Conservation (phyloP, 495 filamentous ascomycete genomes). For the Polyplosphaeria fusca region DNA sequence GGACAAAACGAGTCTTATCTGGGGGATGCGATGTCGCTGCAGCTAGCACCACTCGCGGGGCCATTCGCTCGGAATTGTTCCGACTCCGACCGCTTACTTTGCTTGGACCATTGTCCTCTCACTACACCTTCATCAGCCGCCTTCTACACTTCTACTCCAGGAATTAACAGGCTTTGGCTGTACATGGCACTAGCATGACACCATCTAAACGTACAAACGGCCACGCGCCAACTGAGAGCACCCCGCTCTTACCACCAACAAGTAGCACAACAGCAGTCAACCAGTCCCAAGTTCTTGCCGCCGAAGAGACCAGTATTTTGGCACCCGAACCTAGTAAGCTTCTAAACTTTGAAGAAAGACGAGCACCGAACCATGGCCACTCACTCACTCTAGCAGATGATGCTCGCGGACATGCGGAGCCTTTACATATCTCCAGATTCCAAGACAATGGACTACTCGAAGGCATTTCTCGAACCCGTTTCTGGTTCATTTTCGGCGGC, state of each 20-base stretch:
- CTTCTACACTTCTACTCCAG: too few species aligned
- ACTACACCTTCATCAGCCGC: too few species aligned
- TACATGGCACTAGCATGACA: too few species aligned
- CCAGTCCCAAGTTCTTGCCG: constrained; percentile 1
- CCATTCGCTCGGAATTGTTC: too few species aligned
- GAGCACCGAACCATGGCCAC: constrained; percentile 27
- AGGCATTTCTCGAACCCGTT: constrained; percentile 36
- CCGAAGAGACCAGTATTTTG: background rate
- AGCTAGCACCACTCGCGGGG: too few species aligned
- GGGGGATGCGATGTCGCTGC: too few species aligned
- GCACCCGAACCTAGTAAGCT: constrained; percentile 9
- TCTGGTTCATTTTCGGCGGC: constrained; percentile 55
- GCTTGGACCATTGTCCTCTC: too few species aligned
- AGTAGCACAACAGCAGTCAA: too few species aligned
- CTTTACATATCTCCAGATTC: constrained; percentile 3
- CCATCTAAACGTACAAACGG: too few species aligned
- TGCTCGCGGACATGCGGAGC: constrained; percentile 1
- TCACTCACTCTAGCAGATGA: constrained; percentile 32
- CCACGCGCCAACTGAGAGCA: constrained; percentile 15
- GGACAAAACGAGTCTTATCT: too few species aligned
- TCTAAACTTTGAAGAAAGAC: constrained; percentile 2
- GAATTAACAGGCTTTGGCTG: too few species aligned
- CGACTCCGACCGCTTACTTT: too few species aligned
- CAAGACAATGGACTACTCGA: constrained; percentile 20
- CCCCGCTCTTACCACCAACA: constrained; percentile 19